These are phyloP conservation scores for Amphibolis antarctica DNA, from an alignment of 106 monocot species.

Conservation along the genomic window DNA sequence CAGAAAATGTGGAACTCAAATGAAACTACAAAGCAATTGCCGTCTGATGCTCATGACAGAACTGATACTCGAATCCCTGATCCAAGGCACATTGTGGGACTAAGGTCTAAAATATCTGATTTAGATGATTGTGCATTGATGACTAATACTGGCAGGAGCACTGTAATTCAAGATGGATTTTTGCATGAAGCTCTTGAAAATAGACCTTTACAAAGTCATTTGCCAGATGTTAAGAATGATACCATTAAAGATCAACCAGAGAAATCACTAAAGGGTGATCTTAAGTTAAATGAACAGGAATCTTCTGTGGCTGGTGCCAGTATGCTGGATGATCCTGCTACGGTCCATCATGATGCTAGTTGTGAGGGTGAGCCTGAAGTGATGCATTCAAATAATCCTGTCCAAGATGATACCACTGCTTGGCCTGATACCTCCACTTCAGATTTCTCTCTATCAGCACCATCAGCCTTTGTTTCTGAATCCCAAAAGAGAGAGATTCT, in stretches of 20 bases:
- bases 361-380: background rate
- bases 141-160: slow-evolving; percentile 7
- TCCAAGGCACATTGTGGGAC: slow-evolving; percentile 3
- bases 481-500: slow-evolving; percentile 21
- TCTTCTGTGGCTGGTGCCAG: slow-evolving; percentile 9
- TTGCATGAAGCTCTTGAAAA: background rate
- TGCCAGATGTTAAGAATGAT: slow-evolving; percentile 14
- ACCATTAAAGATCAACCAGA: slow-evolving; percentile 4
- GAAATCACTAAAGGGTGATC: slow-evolving; percentile 8
- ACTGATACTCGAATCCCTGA: slow-evolving; percentile 1
- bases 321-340: slow-evolving; percentile 18
- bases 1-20: background rate
- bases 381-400: background rate
- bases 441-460: slow-evolving; percentile 22
- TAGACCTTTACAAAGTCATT: slow-evolving; percentile 6
- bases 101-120: slow-evolving; percentile 21
- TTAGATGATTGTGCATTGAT: slow-evolving; percentile 4
- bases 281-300: slow-evolving; percentile 3
- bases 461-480: slow-evolving; percentile 8
- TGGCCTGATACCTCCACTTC: background rate
- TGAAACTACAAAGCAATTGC: slow-evolving; percentile 2
- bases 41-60: background rate
- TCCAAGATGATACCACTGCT: background rate
- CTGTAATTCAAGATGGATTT: slow-evolving; percentile 6
- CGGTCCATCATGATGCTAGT: slow-evolving; percentile 3